Evolutionary conservation across 2,329 filamentous ascomycete genomes (phyloP), one percentile per base, ranked within the genome.

Genomic region (Tolypocladium ovalisporum): DNA sequence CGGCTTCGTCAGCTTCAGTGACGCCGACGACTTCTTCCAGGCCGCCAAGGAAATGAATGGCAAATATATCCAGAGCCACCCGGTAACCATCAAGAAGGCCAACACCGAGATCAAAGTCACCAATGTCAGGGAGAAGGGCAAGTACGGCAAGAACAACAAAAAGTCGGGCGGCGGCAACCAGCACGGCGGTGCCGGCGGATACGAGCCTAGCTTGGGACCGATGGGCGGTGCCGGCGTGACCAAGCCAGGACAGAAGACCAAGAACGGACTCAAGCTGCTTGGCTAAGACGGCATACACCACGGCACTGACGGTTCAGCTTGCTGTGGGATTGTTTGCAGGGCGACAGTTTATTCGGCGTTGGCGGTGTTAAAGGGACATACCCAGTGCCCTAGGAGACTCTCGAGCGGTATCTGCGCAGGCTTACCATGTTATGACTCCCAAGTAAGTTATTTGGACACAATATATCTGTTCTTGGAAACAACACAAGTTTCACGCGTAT

Each of bases 31-130:
- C 68, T 97, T 95, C 71, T 97, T 99, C 78, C 85, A 90, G 66
- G 93, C 94, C 1, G 93, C 91, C 66, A 91, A 94, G 75, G 93
- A 97, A 76, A 97, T 97, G 94, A 89, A 97, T 67, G 92, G 92
- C 65, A 97, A 99, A 76, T 99, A 99, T 74, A 97, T 99, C 69
- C 93, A 96, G 66, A 97, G 91, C 70, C 94, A 97, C 72, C 94
- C 94, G 0, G 89, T 97, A 34, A 78, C 89, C 32, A 82, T 97
- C 63, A 86, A 89, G 71, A 89, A 94, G 71, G 90, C 89, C 63
- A 96, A 87, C 64, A 96, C 93, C 7, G 92, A 97, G 71, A 90
- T 99, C 71, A 90, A 89, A 69, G 84, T 90, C 5, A 79, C 85
- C 15, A 80, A 79, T n/a, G 80, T 83, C 64, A 85, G 83, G 66